Evolutionary conservation across 139 green algal genomes (phyloP).

Genomic region (Micractinium conductrix): DNA sequence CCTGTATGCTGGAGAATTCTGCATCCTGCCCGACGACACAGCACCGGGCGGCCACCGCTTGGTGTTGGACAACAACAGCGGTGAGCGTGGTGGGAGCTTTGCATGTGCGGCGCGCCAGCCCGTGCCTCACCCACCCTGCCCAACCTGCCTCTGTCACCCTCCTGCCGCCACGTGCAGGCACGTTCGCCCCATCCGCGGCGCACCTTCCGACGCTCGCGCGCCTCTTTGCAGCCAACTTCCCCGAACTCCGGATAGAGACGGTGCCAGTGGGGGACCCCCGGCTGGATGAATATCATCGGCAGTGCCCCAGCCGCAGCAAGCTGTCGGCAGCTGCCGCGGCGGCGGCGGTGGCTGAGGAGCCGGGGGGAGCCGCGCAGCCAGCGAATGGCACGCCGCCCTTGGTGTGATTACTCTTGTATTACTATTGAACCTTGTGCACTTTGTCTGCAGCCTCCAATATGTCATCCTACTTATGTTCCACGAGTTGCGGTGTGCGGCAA

Average conservation of each 20-base stretch:
- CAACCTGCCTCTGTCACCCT: not conserved
- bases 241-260: slow-evolving; percentile 12
- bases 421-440: no score
- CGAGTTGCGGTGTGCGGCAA: no score
- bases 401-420: no score
- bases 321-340: not conserved
- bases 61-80: slow-evolving; percentile 54
- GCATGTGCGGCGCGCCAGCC: no score
- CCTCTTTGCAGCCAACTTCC: slow-evolving; percentile 45
- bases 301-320: slow-evolving; percentile 14
- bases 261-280: not conserved
- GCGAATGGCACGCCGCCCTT: not conserved
- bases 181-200: slow-evolving; percentile 9
- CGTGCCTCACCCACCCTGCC: not conserved
- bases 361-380: not conserved
- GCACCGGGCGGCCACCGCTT: slow-evolving; percentile 33
- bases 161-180: not conserved
- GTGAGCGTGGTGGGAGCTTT: not conserved
- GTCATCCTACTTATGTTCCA: no score
- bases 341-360: not conserved
- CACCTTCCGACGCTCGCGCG: slow-evolving; percentile 39
- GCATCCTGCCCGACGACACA: slow-evolving; percentile 31
- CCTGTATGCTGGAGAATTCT: slow-evolving; percentile 48
- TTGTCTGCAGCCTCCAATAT: no score
- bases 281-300: slow-evolving; percentile 2